phyloP scores from a whole-genome alignment of 116 monocot species.

The Trichopus zeylanicus region DNA sequence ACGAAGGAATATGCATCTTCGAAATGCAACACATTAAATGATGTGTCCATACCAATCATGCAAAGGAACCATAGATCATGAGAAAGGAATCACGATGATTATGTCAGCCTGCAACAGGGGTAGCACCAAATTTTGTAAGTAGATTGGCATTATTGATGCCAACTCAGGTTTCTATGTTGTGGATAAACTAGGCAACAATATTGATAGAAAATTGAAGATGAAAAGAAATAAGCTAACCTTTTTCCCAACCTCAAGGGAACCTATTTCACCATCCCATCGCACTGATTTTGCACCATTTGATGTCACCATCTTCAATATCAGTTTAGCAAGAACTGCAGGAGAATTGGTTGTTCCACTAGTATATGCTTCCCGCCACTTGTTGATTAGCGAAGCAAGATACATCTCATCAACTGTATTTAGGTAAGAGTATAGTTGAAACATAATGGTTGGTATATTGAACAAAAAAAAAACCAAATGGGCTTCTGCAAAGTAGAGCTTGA shows the following conservation, averaged over 20 bases:
- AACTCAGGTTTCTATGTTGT: too few relatives aligned
- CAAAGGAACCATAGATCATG: conserved; percentile 84
- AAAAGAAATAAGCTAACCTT: conserved; percentile 43
- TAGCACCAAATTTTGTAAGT: background rate
- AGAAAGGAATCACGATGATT: conserved; percentile 66
- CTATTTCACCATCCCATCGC: conserved; percentile 85
- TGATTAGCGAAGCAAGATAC: conserved; percentile 89
- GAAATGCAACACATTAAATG: too few relatives aligned
- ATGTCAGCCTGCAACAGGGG: conserved; percentile 66
- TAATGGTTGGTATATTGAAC: too few relatives aligned
- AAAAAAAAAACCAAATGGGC: too few relatives aligned
- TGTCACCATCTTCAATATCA: conserved; percentile 74
- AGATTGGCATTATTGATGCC: too few relatives aligned
- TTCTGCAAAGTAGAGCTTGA: too few relatives aligned
- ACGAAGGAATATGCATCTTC: too few relatives aligned
- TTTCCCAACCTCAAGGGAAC: conserved; percentile 84
- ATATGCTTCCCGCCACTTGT: conserved; percentile 73
- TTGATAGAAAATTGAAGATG: background rate
- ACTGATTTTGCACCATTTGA: conserved; percentile 83
- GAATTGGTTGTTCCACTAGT: conserved; percentile 63
- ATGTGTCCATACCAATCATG: conserved; percentile 84
- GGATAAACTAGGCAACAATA: too few relatives aligned
- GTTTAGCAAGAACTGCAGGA: conserved; percentile 64
- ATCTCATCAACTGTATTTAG: conserved; percentile 81
- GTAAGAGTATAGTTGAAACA: too few relatives aligned